phyloP scores from a whole-genome alignment of 2,329 filamentous ascomycete genomes.

The Paecilomyces formosus region DNA sequence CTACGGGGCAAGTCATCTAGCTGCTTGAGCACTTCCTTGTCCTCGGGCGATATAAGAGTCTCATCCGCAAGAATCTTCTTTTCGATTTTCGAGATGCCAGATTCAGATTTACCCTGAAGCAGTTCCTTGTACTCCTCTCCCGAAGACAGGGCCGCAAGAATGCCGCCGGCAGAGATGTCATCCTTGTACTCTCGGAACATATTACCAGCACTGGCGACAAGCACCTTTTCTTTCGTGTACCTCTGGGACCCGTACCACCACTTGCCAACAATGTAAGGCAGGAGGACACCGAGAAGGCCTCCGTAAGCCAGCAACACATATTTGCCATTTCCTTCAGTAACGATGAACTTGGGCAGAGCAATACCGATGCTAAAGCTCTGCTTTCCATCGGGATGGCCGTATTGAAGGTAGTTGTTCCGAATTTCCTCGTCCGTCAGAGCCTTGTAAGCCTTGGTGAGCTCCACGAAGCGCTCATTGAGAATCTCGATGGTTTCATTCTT shows the following conservation, averaged over 20 bases:
- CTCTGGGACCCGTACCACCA: constrained; percentile 99
- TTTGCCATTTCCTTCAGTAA: constrained; percentile 90
- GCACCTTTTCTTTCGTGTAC: constrained; percentile 85
- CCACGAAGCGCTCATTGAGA: constrained; percentile 83
- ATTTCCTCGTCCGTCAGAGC: constrained; percentile 94
- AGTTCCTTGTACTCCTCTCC: constrained; percentile 78
- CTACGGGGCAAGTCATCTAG: constrained; percentile 72
- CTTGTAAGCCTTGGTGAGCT: constrained; percentile 97
- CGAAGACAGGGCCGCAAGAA: constrained; percentile 72
- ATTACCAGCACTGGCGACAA: constrained; percentile 88
- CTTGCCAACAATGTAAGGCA: constrained; percentile 87
- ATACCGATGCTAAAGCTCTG: constrained; percentile 98
- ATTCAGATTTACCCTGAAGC: constrained; percentile 70
- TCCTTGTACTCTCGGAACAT: constrained; percentile 92
- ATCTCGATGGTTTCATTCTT: constrained; percentile 85
- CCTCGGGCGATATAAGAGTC: constrained; percentile 60
- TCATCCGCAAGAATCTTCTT: constrained; percentile 64
- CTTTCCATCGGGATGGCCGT: constrained; percentile 94
- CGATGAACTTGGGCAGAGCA: constrained; percentile 83
- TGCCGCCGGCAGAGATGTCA: constrained; percentile 68
- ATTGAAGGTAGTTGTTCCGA: constrained; percentile 93
- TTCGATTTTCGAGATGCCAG: constrained; percentile 75
- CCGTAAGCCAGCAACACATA: constrained; percentile 90
- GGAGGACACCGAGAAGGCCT: constrained; percentile 73
- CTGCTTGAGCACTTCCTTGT: constrained; percentile 68